These are phyloP conservation scores for Coniophora puteana DNA, from an alignment of 1,284 basidiomycete genomes.

Conservation along the genomic window DNA sequence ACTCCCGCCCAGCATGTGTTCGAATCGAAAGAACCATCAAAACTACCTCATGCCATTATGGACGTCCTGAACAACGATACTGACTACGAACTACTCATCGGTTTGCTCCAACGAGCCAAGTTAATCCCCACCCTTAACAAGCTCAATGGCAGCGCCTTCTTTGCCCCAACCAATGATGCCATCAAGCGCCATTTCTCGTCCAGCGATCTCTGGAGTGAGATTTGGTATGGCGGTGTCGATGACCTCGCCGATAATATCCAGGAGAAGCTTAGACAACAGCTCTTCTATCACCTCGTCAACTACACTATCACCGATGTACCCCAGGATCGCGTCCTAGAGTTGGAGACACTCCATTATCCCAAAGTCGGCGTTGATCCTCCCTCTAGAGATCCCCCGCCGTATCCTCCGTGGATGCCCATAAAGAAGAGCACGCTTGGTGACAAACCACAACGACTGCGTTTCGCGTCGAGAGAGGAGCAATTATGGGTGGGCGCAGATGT, in stretches of 20 bases:
- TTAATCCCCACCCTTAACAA: constrained; percentile 91
- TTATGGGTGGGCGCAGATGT: constrained; percentile 70
- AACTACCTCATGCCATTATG: constrained; percentile 60
- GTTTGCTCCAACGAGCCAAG: constrained; percentile 80
- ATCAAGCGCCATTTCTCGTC: constrained; percentile 50
- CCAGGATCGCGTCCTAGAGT: constrained; percentile 33
- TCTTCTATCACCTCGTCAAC: constrained; percentile 95
- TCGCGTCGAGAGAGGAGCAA: constrained; percentile 46
- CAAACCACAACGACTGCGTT: constrained; percentile 79
- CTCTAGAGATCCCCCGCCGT: constrained; percentile 63
- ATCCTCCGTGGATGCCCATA: constrained; percentile 82
- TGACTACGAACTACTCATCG: constrained; percentile 79
- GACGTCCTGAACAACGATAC: constrained; percentile 75
- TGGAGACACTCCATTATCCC: constrained; percentile 74
- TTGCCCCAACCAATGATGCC: constrained; percentile 94
- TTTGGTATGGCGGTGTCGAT: constrained; percentile 33
- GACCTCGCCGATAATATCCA: constrained; percentile 82
- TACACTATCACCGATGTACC: constrained; percentile 61
- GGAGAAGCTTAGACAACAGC: constrained; percentile 80
- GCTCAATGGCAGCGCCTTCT: constrained; percentile 81
- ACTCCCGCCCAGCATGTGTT: constrained; percentile 29
- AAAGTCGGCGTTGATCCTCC: constrained; percentile 50
- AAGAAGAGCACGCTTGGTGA: constrained; percentile 80
- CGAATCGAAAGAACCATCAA: constrained; percentile 20
- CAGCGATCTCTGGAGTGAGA: constrained; percentile 46